These are phyloP conservation scores for Neurospora cerealis DNA, from an alignment of 495 filamentous ascomycete genomes.

Conservation along the genomic window DNA sequence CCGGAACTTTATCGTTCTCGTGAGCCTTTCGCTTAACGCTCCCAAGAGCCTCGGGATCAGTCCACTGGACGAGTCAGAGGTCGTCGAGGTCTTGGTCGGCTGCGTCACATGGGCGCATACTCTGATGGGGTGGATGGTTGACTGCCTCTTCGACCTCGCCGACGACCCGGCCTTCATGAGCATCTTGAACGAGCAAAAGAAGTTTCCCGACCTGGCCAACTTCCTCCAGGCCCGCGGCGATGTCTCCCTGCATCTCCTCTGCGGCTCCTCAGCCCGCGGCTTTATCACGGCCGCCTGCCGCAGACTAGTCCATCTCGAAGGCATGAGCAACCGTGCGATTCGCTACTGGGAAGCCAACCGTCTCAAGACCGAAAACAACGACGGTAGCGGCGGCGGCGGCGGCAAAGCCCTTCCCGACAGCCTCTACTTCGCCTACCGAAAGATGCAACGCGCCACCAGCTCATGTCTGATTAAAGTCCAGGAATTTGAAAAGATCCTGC, in stretches of 20 bases:
- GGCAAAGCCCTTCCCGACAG: constrained; percentile 15
- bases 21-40: constrained; percentile 48
- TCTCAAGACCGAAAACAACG: constrained; percentile 9
- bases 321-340: constrained; percentile 25
- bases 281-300: constrained; percentile 61
- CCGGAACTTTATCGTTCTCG: constrained; percentile 56
- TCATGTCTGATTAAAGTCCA: constrained; percentile 33
- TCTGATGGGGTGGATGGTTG: constrained; percentile 57
- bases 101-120: constrained; percentile 57
- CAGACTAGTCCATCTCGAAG: constrained; percentile 42
- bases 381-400: constrained; percentile 14
- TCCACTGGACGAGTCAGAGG: constrained; percentile 56
- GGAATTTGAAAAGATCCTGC: constrained; percentile 41
- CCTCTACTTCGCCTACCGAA: constrained; percentile 37
- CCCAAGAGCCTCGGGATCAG: constrained; percentile 28
- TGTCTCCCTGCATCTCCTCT: constrained; percentile 55
- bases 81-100: constrained; percentile 45
- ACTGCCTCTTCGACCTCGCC: constrained; percentile 53
- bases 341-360: constrained; percentile 26
- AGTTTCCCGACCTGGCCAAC: constrained; percentile 38
- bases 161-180: constrained; percentile 40
- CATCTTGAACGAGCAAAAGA: constrained; percentile 28
- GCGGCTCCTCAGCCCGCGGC: constrained; percentile 63
- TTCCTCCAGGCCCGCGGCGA: constrained; percentile 37
- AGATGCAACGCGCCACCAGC: constrained; percentile 32